These are phyloP conservation scores for Firmiana major DNA, from an alignment of 345 rosid genomes.

Conservation along the genomic window DNA sequence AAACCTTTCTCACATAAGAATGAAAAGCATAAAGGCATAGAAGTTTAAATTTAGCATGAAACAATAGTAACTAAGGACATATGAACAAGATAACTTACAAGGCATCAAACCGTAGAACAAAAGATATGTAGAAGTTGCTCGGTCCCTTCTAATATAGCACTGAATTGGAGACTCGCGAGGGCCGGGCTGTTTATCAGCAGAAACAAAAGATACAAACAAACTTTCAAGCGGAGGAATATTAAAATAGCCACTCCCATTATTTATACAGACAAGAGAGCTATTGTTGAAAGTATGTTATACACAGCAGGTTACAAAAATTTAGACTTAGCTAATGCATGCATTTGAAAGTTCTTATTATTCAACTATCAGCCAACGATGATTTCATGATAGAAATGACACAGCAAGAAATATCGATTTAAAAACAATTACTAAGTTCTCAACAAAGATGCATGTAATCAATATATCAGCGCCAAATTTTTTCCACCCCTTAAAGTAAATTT, in stretches of 20 bases:
- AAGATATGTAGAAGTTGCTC: slow-evolving; percentile 62
- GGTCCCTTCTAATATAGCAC: slow-evolving; percentile 84
- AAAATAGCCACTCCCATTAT: background rate
- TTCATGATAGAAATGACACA: background rate
- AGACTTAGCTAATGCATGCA: background rate
- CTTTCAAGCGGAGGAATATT: background rate
- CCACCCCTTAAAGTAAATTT: background rate
- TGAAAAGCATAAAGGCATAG: background rate
- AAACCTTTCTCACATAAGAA: background rate
- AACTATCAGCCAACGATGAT: background rate
- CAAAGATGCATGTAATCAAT: background rate
- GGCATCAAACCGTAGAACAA: slow-evolving; percentile 76
- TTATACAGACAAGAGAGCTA: background rate
- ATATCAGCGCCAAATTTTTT: background rate
- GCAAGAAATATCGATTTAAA: background rate
- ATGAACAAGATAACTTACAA: slow-evolving; percentile 51
- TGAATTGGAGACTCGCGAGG: slow-evolving; percentile 77
- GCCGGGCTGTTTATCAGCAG: slow-evolving; percentile 59
- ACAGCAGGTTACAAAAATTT: background rate
- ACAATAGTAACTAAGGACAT: background rate
- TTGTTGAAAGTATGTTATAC: background rate
- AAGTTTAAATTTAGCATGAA: background rate
- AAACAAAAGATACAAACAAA: slow-evolving; percentile 16
- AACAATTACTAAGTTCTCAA: background rate
- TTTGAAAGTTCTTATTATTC: background rate